Evolutionary conservation across 495 filamentous ascomycete genomes (phyloP).

Genomic region (Penicillium waksmanii): DNA sequence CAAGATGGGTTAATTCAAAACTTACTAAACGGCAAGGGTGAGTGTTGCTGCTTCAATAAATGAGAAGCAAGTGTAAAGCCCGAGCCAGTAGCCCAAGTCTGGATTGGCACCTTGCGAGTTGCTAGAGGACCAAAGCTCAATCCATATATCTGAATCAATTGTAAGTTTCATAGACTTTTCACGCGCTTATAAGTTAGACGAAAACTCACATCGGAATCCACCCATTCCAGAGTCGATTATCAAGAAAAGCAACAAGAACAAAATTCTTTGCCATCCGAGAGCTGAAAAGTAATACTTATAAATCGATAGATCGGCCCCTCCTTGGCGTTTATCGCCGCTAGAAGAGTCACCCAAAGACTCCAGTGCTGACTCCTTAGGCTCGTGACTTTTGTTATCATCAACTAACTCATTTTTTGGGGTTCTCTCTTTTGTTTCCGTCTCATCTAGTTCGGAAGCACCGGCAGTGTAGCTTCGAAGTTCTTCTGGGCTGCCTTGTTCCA

Average conservation of each 20-base stretch:
- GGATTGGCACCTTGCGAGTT: conserved; percentile 10
- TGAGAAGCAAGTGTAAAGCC: conserved; percentile 27
- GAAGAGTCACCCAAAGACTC: background rate
- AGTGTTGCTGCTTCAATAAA: conserved; percentile 18
- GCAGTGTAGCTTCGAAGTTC: conserved; percentile 8
- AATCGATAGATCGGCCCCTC: conserved; percentile 16
- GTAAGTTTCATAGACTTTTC: background rate
- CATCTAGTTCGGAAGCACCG: background rate
- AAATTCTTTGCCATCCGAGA: conserved; percentile 17
- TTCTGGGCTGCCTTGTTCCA: conserved; percentile 19
- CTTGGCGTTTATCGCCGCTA: background rate
- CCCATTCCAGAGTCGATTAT: conserved; percentile 8
- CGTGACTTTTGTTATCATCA: background rate
- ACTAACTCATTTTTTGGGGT: background rate
- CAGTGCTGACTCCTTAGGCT: background rate
- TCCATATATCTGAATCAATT: conserved; percentile 20
- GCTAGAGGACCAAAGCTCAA: conserved; percentile 26
- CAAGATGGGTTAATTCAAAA: background rate
- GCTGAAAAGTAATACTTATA: conserved; percentile 29
- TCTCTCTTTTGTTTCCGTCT: background rate
- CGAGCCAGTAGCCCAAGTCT: conserved; percentile 27
- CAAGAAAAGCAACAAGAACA: conserved; percentile 13
- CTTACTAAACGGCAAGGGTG: conserved; percentile 20
- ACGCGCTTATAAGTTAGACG: background rate
- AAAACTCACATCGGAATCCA: conserved; percentile 17